Percentiles rank a stretch among this genome's conserved stretches.
These are phyloP conservation scores for Elsinoe ampelina DNA, from an alignment of 2,329 filamentous ascomycete genomes.

Conservation along the genomic window DNA sequence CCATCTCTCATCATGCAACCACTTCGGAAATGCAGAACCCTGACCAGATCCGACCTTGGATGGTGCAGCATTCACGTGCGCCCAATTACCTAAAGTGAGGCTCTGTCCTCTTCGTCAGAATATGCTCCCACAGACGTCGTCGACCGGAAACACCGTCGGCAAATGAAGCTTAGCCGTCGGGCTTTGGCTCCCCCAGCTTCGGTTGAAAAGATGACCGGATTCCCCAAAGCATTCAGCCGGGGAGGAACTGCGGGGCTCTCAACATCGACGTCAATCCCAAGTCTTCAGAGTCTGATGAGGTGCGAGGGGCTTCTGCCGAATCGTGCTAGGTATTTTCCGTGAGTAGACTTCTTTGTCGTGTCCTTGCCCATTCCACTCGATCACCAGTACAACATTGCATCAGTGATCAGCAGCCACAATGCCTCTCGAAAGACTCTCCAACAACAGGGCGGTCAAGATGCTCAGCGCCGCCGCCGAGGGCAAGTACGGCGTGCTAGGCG, in stretches of 20 bases:
- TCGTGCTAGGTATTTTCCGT: background rate
- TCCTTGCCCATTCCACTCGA: background rate
- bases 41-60: background rate
- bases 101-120: too few relatives aligned
- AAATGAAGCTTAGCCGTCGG: background rate
- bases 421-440: conserved; percentile 19
- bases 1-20: background rate
- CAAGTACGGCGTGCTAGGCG: conserved; percentile 28
- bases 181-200: conserved; percentile 1
- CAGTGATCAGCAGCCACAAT: conserved; percentile 14
- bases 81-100: too few relatives aligned
- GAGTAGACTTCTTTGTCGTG: background rate
- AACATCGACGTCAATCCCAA: background rate
- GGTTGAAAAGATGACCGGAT: conserved; percentile 4
- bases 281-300: conserved; percentile 2
- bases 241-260: conserved; percentile 3
- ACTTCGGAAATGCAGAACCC: background rate
- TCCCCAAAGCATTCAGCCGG: background rate
- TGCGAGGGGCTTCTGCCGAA: background rate
- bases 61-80: too few relatives aligned
- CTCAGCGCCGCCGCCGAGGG: conserved; percentile 25
- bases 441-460: conserved; percentile 27
- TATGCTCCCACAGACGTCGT: background rate
- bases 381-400: background rate
- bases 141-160: background rate